Conservation (phyloP, 352 stramenopile genomes). For the Phytopythium helicoides region DNA sequence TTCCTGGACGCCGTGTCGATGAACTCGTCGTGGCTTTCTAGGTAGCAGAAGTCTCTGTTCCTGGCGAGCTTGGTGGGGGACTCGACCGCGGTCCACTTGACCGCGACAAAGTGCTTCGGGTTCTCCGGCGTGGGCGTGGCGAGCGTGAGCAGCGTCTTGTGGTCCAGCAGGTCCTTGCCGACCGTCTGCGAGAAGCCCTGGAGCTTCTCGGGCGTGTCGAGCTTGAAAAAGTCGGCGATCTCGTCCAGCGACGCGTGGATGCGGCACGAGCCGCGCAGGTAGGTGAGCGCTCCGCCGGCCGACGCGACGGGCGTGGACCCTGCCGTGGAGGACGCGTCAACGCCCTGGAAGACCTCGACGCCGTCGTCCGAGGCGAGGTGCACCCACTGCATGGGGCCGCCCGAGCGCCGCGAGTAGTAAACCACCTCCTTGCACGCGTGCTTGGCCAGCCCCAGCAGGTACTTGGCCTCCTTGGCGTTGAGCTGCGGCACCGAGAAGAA, state of each 20-base stretch:
- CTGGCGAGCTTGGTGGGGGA: conserved; percentile 71
- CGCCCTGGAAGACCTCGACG: conserved; percentile 74
- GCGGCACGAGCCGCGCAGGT: conserved; percentile 59
- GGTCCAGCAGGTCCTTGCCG: conserved; percentile 75
- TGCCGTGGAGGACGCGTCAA: conserved; percentile 34
- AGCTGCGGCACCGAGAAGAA: conserved; percentile 66
- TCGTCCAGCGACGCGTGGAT: conserved; percentile 82
- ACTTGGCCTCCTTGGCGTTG: conserved; percentile 61
- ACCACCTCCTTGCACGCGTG: conserved; percentile 84
- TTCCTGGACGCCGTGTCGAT: conserved; percentile 67
- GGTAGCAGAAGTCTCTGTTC: conserved; percentile 82
- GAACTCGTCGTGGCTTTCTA: conserved; percentile 85
- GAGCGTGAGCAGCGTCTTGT: conserved; percentile 72
- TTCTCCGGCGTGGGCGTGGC: conserved; percentile 63
- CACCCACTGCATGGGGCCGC: conserved; percentile 79
- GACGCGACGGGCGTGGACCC: not conserved
- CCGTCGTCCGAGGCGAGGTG: conserved; percentile 65
- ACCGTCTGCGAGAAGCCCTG: conserved; percentile 68
- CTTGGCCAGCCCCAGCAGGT: conserved; percentile 68
- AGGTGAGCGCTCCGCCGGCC: conserved; percentile 48
- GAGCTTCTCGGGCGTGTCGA: conserved; percentile 72
- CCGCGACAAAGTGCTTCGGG: conserved; percentile 78
- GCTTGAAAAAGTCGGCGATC: conserved; percentile 76
- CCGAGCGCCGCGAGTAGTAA: conserved; percentile 67
- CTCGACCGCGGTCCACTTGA: conserved; percentile 82